Percentiles rank a stretch among this genome's conserved stretches.
phyloP scores from a whole-genome alignment of 1,284 basidiomycete genomes.

The Mycena citricolor region DNA sequence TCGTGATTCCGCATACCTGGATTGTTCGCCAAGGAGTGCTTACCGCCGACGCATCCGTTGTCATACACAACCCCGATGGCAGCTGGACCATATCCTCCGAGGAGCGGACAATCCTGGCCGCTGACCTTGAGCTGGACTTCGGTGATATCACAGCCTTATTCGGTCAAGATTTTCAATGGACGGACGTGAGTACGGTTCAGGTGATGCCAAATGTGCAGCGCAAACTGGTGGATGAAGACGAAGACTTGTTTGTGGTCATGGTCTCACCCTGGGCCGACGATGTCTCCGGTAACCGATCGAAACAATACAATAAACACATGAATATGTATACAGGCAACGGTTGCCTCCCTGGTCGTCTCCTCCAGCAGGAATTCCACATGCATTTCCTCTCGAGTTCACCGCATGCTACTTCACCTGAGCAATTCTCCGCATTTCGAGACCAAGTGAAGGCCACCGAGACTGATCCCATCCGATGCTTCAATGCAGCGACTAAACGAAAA shows the following conservation, averaged over 20 bases:
- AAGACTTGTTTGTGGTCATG: slow-evolving; percentile 13
- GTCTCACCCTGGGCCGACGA: slow-evolving; percentile 21
- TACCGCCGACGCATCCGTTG: neutral
- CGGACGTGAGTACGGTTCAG: neutral
- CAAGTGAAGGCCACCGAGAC: slow-evolving; percentile 6
- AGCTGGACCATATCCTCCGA: neutral
- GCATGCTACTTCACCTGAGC: slow-evolving; percentile 8
- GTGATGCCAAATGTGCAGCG: neutral
- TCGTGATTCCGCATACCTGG: slow-evolving; percentile 27
- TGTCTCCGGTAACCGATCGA: slow-evolving; percentile 27
- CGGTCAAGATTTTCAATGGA: neutral
- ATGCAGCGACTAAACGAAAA: neutral
- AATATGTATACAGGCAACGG: slow-evolving; percentile 22
- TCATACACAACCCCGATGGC: neutral
- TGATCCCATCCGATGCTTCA: slow-evolving; percentile 1
- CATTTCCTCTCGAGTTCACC: slow-evolving; percentile 16
- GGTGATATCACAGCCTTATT: neutral
- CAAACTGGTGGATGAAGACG: neutral
- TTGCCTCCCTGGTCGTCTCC: slow-evolving; percentile 10
- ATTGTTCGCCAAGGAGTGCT: slow-evolving; percentile 22
- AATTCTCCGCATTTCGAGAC: slow-evolving; percentile 1
- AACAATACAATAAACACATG: slow-evolving; percentile 29
- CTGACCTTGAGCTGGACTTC: neutral
- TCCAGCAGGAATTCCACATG: slow-evolving; percentile 18
- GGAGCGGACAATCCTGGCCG: neutral